Base-by-base conservation (phyloP, 768 basidiomycete species). In the Suillus spraguei region DNA sequence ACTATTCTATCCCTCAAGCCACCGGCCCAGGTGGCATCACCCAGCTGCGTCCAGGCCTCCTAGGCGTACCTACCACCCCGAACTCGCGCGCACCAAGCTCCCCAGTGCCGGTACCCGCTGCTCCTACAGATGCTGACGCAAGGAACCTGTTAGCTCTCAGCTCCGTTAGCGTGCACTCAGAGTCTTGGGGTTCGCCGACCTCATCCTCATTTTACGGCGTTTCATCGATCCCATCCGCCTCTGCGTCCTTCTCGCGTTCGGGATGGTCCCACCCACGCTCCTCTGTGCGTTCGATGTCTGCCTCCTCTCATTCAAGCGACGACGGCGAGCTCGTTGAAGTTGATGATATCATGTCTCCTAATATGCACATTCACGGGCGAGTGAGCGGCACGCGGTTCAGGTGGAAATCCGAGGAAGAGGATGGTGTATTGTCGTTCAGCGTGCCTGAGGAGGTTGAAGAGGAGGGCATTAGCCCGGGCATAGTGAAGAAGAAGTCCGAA, bases 221-320 rank as follows among this genome's bases (percentile, higher is more conserved):
- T 14, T 72, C 72, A 9, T 68, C 71, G 11, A 55, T 64, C 64
- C 68, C 69, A 22, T 67, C 66, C 20, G 64, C 59, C 38, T 65
- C 61, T 17, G 61, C 60, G 32, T 69, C 66, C 39, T 58, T 66
- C 8, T 74, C 73, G 38, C 68, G 70, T 63, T 66, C 77, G 36
- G 83, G 79, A 28, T 86, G 86, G 85, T 84, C 83, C 16, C 78
- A 85, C 50, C 85, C 84, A 28, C 79, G 81, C 39, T 86, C 85
- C 32, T 86, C 85, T 1, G 63, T 86, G 55, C 77, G 82, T 63
- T 79, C 69, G 50, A 72, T 63, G 49, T 82, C 79, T 11, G 73
- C 73, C 38, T 81, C 78, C 42, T 77, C 76, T 14, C 60, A 75
- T 66, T 80, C 70, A 61, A 79, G 78, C 49, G 82, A 78, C n/a